Evolutionary conservation across 2,329 filamentous ascomycete genomes (phyloP).

Genomic region (Claviceps sp.): DNA sequence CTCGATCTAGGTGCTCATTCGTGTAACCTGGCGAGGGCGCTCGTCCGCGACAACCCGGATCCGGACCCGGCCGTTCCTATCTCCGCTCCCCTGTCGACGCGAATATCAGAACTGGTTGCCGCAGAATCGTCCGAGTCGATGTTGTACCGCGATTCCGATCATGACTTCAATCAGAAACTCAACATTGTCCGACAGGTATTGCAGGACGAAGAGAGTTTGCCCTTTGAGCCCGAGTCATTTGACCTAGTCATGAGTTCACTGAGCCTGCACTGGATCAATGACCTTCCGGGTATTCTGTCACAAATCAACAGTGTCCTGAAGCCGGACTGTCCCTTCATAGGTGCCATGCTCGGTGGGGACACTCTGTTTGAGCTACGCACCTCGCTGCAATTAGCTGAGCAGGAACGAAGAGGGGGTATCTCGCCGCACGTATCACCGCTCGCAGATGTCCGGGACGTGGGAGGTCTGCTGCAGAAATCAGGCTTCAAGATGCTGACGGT

Average conservation of each 20-base stretch:
- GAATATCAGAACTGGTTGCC: constrained; percentile 63
- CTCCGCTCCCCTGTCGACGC: constrained; percentile 53
- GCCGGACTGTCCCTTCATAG: constrained; percentile 83
- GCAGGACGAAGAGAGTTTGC: constrained; percentile 59
- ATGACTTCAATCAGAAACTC: constrained; percentile 62
- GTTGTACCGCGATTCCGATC: constrained; percentile 65
- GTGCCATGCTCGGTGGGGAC: constrained; percentile 93
- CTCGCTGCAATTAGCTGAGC: constrained; percentile 81
- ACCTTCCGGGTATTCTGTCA: constrained; percentile 70
- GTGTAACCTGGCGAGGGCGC: constrained; percentile 78
- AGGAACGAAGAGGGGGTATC: constrained; percentile 82
- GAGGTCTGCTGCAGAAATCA: constrained; percentile 70
- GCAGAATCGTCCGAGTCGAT: constrained; percentile 68
- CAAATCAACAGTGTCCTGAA: constrained; percentile 82
- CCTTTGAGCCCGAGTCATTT: constrained; percentile 64
- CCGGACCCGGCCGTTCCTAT: constrained; percentile 39
- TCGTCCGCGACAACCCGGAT: constrained; percentile 58
- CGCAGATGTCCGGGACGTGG: constrained; percentile 83
- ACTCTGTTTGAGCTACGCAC: constrained; percentile 88
- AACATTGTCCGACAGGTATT: constrained; percentile 63
- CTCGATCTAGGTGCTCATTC: constrained; percentile 93
- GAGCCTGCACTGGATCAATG: constrained; percentile 94
- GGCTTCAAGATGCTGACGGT: constrained; percentile 95
- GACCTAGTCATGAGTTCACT: constrained; percentile 83
- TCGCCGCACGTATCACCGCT: constrained; percentile 82